phyloP scores from a whole-genome alignment of 257 asterid genomes.

The Solanum ossicruentum region DNA sequence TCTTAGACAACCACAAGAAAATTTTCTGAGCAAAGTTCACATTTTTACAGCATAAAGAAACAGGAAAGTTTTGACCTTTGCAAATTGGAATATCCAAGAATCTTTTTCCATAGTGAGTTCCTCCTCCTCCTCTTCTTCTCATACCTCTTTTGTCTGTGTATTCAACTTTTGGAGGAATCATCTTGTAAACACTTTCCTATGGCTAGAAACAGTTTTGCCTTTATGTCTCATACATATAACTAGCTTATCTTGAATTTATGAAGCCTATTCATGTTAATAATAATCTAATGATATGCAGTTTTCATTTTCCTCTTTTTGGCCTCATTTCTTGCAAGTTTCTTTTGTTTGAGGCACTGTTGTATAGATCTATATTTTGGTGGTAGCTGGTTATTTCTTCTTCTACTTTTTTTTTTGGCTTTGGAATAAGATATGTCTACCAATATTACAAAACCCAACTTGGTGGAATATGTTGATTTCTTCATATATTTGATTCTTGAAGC shows the following conservation, averaged over 20 bases:
- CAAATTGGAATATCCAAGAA: constrained; percentile 63
- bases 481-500: constrained; percentile 8
- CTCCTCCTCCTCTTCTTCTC: constrained; percentile 6
- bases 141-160: constrained; percentile 7
- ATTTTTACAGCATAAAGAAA: background rate
- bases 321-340: background rate
- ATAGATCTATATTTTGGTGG: background rate
- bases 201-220: background rate
- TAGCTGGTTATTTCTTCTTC: background rate
- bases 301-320: background rate
- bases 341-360: constrained; percentile 4
- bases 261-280: background rate
- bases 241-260: background rate
- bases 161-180: constrained; percentile 9
- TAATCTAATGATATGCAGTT: background rate
- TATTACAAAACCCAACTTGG: constrained; percentile 18
- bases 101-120: constrained; percentile 31
- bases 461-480: constrained; percentile 13
- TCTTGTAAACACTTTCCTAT: background rate
- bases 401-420: background rate
- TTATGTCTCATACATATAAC: background rate
- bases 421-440: background rate
- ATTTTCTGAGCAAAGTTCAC: background rate
- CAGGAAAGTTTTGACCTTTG: constrained; percentile 1
- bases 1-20: constrained; percentile 26